Base-by-base conservation (phyloP, 805 yeast species). In the Candida berthetii region DNA sequence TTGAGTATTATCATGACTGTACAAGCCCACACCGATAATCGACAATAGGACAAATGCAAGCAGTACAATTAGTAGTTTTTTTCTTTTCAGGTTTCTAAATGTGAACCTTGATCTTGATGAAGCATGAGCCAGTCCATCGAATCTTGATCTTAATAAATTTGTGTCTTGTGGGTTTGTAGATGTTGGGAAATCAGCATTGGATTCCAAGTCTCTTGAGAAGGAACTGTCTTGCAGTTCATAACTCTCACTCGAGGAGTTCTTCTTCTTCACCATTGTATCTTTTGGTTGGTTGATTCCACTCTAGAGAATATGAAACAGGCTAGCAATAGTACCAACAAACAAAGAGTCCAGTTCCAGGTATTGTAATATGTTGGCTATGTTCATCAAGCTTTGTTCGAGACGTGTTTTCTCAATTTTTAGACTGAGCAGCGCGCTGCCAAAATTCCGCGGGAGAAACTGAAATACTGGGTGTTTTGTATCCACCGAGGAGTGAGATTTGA, bases 1-100 rank as follows among this genome's bases (percentile, higher is more conserved):
- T 13, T 27, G 29, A 13, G 29, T 27, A 27, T 27, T 27, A 27
- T 27, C 29, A 27, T 27, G 29, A 10, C n/a, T 9, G 17, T 48
- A 46, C 7, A 45, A 38, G 27, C 41, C 24, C 2, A 49, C 37
- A 9, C 57, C 55, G 33, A 41, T 36, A 10, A 52, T 17, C 50
- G 54, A 52, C 5, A 50, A 1, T 2, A 42, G 4, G 11, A 47
- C 32, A 5, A 49, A 16, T 0, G 45, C 15, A 13, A 43, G 41
- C 7, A 53, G n/a, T 3, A 44, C 11, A 0, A 50, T 22, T 2
- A 43, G 37, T 4, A 43, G 7, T 35, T 47, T 52, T 41, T 49
- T 54, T 15, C 41, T 48, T 25, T 41, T 44, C 4, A 31, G 15
- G 19, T 31, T 31, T 17, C 34, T 31, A 17, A 31, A 16, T 9